These are phyloP conservation scores for Melastoma candidum DNA, from an alignment of 441 rosid genomes.

Conservation along the genomic window DNA sequence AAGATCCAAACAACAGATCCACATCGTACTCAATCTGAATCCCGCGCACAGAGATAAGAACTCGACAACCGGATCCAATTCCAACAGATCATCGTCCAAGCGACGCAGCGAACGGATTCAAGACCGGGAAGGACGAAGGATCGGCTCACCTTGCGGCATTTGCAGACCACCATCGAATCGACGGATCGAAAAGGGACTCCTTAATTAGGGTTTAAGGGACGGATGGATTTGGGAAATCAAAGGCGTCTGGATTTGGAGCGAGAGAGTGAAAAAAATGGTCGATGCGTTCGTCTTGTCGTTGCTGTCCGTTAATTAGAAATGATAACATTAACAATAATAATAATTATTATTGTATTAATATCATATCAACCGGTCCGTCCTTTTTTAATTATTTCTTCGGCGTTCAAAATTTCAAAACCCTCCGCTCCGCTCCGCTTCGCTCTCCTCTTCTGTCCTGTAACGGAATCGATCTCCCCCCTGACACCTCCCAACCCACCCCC, in stretches of 20 bases:
- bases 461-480: slow-evolving; percentile 9
- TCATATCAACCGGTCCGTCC: too few species aligned
- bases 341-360: too few species aligned
- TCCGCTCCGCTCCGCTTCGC: too few species aligned
- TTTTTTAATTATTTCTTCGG: too few species aligned
- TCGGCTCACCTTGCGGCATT: slow-evolving; percentile 69
- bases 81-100: not conserved
- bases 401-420: too few species aligned
- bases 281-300: too few species aligned
- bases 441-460: too few species aligned
- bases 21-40: not conserved
- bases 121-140: slow-evolving; percentile 5
- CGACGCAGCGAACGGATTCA: not conserved
- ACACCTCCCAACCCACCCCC: slow-evolving; percentile 19
- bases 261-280: too few species aligned
- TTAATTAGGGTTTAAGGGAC: slow-evolving; percentile 12
- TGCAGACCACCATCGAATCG: slow-evolving; percentile 79
- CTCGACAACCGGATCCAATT: slow-evolving; percentile 11
- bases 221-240: too few species aligned
- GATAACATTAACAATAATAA: too few species aligned
- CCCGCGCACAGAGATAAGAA: not conserved
- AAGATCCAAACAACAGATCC: not conserved
- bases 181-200: slow-evolving; percentile 10
- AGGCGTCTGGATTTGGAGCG: too few species aligned
- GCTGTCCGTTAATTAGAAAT: too few species aligned